Conservation (phyloP, 2,329 filamentous ascomycete genomes). For the Pezicula rhizophila region DNA sequence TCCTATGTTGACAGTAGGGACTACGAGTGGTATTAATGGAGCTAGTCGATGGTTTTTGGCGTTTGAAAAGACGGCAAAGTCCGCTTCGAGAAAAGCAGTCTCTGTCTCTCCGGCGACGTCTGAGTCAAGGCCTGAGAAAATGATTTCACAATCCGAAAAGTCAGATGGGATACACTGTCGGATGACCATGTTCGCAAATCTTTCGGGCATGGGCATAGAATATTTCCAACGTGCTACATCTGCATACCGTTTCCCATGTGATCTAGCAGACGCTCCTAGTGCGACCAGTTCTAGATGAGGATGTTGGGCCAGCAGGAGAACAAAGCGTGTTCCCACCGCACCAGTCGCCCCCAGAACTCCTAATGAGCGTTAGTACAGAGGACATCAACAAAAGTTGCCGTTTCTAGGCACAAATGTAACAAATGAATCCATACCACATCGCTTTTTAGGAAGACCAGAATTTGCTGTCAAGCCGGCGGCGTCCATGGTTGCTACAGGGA, state of each 20-base stretch:
- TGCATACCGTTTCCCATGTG: slow-evolving; percentile 88
- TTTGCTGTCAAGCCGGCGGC: no score
- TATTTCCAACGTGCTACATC: slow-evolving; percentile 97
- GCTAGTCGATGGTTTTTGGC: slow-evolving; percentile 95
- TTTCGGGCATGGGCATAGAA: slow-evolving; percentile 69
- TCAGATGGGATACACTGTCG: slow-evolving; percentile 77
- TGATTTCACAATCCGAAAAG: slow-evolving; percentile 84
- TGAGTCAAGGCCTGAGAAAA: slow-evolving; percentile 89
- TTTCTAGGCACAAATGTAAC: no score
- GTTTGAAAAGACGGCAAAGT: slow-evolving; percentile 93
- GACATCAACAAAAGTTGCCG: no score
- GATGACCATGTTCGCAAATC: slow-evolving; percentile 73
- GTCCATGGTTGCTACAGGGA: no score
- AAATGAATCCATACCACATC: no score
- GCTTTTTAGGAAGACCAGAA: no score
- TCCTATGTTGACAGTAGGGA: slow-evolving; percentile 86
- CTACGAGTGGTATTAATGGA: slow-evolving; percentile 84
- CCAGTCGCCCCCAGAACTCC: slow-evolving; percentile 86
- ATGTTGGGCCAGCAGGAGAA: slow-evolving; percentile 83
- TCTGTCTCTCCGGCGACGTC: slow-evolving; percentile 89
- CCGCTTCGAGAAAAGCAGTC: slow-evolving; percentile 63
- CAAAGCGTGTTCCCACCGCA: slow-evolving; percentile 92
- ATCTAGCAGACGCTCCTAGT: slow-evolving; percentile 82
- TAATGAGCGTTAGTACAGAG: slow-evolving; percentile 21
- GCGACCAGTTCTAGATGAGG: slow-evolving; percentile 82